Evolutionary conservation across 2,329 filamentous ascomycete species (phyloP).

Genomic region (Diaporthe velutina): DNA sequence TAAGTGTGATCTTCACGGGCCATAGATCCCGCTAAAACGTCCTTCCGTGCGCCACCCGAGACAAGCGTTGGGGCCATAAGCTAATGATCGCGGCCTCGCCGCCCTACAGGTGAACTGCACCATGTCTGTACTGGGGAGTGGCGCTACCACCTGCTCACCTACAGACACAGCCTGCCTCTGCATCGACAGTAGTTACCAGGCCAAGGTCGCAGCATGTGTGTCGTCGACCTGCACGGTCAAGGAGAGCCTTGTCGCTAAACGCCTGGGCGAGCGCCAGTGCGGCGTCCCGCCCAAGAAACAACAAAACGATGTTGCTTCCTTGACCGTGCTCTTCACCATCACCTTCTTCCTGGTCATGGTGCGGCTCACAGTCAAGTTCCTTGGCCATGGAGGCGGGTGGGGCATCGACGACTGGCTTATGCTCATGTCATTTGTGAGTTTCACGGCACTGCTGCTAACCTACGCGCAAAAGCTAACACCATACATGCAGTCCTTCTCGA

Average conservation of each 20-base stretch:
- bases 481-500: not conserved
- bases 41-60: constrained; percentile 30
- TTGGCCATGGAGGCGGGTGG: constrained; percentile 25
- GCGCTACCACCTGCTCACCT: constrained; percentile 9
- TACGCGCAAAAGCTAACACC: not conserved
- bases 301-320: not conserved
- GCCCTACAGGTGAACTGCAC: constrained; percentile 16
- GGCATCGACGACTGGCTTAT: constrained; percentile 29
- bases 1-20: constrained; percentile 17
- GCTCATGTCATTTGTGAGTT: constrained; percentile 13
- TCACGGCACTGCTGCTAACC: not conserved
- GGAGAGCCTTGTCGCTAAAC: constrained; percentile 24
- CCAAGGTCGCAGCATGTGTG: constrained; percentile 13
- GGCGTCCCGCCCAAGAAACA: not conserved
- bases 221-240: constrained; percentile 28
- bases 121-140: constrained; percentile 33
- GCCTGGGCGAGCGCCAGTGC: constrained; percentile 8
- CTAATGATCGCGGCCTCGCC: not conserved
- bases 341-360: constrained; percentile 21
- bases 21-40: too few species aligned
- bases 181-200: constrained; percentile 9
- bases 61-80: not conserved
- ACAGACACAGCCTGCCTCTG: constrained; percentile 23
- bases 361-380: constrained; percentile 21
- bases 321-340: constrained; percentile 19